Evolutionary conservation across 257 asterid species (phyloP), one percentile per base, ranked within the genome.

Genomic region (Sherardia arvensis): DNA sequence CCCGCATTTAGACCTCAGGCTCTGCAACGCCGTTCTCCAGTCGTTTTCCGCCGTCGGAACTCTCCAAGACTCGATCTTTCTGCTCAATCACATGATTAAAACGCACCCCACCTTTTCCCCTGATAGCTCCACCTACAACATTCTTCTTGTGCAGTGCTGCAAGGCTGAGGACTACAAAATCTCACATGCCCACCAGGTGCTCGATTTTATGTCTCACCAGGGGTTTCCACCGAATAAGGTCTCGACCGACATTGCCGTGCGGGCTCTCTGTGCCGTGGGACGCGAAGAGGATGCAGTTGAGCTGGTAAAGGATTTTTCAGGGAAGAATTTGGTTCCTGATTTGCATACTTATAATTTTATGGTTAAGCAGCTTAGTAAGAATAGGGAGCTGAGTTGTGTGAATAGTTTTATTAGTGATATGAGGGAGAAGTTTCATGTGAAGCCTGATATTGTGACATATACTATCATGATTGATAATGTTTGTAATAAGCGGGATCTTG

Each of bases 381-480:
- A 87, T 68, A 78, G 90, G 75, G 69, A 90, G 47, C 36, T 93
- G 57, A 72, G 80, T 76, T 65, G 69, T 54, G 85, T 79, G 64
- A 76, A 90, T 71, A 45, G 59, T 67, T 93, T 89, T 68, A 73
- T 90, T 27, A 61, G 67, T 32, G 95, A 93, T 68, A 85, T 93
- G 99, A 82, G 66, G 73, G 85, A 76, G 29, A 72, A 40, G 58
- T 85, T 84, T 14, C 77, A 76, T 60, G 68, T 93, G 47, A 85
- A 89, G 70, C 97, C 99, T 1, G 96, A 89, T 80, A 82, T 93
- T 14, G 90, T 93, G n/a, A 87, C 99, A 0, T 90, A 82, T 65
- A 89, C 99, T 18, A 90, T 93, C 54, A 85, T 93, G 97, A 93
- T 93, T 68, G 96, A 87, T 68, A 93, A 93, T 74, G 99, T 90